Percentiles rank a stretch among this genome's conserved stretches.
Evolutionary conservation across 139 green algal species (phyloP).

Genomic region (Deuterostichococcus epilithicus): DNA sequence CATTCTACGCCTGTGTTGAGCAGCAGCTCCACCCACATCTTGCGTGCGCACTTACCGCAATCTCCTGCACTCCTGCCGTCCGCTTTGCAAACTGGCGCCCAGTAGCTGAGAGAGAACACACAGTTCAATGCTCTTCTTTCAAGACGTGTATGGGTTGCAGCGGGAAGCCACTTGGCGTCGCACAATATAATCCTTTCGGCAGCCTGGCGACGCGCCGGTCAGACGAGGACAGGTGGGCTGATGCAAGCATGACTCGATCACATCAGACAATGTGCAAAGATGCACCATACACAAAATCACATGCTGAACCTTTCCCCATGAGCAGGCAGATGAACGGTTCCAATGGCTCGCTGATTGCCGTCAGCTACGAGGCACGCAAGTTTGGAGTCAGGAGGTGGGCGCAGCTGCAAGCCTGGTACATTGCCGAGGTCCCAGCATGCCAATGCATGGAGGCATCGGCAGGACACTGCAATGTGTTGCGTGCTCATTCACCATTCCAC

Average conservation of each 20-base stretch:
- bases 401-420: too few species aligned
- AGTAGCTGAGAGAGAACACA: not conserved
- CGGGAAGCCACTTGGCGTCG: slow-evolving; percentile 50
- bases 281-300: too few species aligned
- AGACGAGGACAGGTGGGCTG: too few species aligned
- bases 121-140: not conserved
- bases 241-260: too few species aligned
- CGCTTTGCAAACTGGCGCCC: not conserved
- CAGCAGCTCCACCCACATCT: slow-evolving; percentile 18
- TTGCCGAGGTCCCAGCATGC: too few species aligned
- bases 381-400: slow-evolving; percentile 65
- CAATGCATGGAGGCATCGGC: too few species aligned
- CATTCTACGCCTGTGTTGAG: slow-evolving; percentile 61
- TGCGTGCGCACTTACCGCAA: not conserved
- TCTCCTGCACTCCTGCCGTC: not conserved
- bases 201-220: slow-evolving; percentile 22
- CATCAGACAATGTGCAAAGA: too few species aligned
- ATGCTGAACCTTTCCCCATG: too few species aligned
- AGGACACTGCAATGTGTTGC: not conserved
- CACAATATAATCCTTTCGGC: slow-evolving; percentile 69
- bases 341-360: slow-evolving; percentile 74
- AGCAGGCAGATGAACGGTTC: slow-evolving; percentile 35
- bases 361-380: slow-evolving; percentile 59
- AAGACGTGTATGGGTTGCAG: not conserved
- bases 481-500: not conserved